A percentile compares a stretch with the other conserved stretches of the same genome.
Conservation (phyloP, 768 basidiomycete species). For the Rhodosporidiobolus sp. region DNA sequence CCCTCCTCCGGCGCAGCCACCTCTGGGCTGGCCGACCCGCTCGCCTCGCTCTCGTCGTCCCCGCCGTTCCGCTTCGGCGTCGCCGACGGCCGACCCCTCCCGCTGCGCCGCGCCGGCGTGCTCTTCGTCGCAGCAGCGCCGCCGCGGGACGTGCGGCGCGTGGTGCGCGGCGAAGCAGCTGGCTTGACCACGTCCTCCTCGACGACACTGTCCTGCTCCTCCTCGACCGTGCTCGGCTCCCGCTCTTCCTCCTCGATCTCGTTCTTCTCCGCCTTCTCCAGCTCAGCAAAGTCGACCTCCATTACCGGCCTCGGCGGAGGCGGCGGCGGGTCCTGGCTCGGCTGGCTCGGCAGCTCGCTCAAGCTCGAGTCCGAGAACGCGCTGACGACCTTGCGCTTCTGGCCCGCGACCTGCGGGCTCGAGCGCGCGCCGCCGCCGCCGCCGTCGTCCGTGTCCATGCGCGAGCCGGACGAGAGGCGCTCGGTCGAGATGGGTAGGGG, state of each 20-base stretch:
- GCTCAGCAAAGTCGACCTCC: background rate
- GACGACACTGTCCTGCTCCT: too few relatives aligned
- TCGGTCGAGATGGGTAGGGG: background rate
- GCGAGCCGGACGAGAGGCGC: background rate
- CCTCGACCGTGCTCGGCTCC: conserved; percentile 12
- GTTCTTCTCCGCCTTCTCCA: background rate
- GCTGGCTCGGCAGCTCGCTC: conserved; percentile 6
- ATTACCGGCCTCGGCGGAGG: background rate
- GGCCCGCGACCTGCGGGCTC: conserved; percentile 3
- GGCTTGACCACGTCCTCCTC: too few relatives aligned
- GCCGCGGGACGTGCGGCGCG: background rate
- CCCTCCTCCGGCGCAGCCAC: background rate
- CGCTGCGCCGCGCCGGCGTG: background rate
- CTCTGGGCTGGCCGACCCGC: conserved; percentile 4
- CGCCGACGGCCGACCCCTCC: background rate
- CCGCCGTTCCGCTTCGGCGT: background rate
- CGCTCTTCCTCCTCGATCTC: background rate
- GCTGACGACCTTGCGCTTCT: conserved; percentile 11
- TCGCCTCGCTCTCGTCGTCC: background rate
- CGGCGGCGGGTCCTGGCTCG: background rate
- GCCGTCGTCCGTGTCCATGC: too few relatives aligned
- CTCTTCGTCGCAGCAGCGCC: background rate
- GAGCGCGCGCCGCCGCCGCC: background rate
- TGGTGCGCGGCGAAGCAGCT: background rate
- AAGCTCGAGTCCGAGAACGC: conserved; percentile 16